phyloP scores from a whole-genome alignment of 148 eudicot genomes.

The Cornus suecica region DNA sequence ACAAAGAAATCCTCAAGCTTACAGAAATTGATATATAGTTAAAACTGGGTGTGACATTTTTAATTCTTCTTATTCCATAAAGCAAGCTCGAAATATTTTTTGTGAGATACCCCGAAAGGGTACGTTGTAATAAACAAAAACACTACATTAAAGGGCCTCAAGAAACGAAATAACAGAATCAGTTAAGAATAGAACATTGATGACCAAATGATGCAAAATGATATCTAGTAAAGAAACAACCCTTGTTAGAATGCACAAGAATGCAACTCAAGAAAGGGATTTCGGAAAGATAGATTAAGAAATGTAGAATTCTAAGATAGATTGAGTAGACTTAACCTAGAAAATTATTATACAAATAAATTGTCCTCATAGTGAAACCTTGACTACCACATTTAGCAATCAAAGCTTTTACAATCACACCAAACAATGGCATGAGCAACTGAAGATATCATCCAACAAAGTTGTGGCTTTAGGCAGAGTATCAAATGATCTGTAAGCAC shows the following conservation, averaged over 20 bases:
- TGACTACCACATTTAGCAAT: not conserved
- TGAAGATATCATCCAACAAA: too few relatives aligned
- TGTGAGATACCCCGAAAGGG: too few relatives aligned
- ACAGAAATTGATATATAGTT: not conserved
- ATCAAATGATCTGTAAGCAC: not conserved
- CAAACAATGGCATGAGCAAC: not conserved
- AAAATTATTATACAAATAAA: not conserved
- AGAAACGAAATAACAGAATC: too few relatives aligned
- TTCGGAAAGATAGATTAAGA: not conserved
- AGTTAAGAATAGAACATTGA: too few relatives aligned
- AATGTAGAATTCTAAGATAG: too few relatives aligned
- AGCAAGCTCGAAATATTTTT: not conserved
- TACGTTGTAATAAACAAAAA: too few relatives aligned
- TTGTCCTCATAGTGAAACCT: not conserved
- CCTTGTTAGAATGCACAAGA: too few relatives aligned
- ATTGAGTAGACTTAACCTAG: not conserved
- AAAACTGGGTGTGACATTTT: not conserved
- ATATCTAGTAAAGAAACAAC: too few relatives aligned
- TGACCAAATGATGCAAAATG: too few relatives aligned
- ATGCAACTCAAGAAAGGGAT: too few relatives aligned
- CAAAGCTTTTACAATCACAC: not conserved
- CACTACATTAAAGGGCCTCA: too few relatives aligned
- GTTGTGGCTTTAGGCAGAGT: not conserved
- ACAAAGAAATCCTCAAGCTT: not conserved
- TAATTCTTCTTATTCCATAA: not conserved